Conservation (phyloP, 345 rosid genomes). For the Syzygium oleosum region DNA sequence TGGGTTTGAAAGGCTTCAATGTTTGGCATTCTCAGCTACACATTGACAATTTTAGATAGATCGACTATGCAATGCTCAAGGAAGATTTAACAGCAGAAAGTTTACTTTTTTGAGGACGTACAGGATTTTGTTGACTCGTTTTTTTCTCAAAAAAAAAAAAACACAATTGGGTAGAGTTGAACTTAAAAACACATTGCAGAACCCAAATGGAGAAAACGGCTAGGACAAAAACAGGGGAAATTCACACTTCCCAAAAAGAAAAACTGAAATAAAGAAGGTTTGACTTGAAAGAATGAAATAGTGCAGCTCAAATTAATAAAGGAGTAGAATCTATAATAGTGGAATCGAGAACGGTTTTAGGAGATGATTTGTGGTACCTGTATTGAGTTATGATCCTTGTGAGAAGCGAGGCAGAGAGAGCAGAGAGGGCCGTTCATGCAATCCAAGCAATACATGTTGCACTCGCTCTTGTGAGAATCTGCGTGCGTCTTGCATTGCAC, state of each 20-base stretch:
- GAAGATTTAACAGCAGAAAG: neutral
- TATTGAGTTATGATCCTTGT: constrained; percentile 43
- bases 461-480: constrained; percentile 57
- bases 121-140: neutral
- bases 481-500: constrained; percentile 48
- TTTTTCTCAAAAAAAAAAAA: neutral
- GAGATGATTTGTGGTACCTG: constrained; percentile 25
- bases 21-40: neutral
- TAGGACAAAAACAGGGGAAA: neutral
- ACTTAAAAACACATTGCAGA: neutral
- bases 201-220: neutral
- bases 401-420: constrained; percentile 41
- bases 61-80: neutral
- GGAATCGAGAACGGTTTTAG: neutral
- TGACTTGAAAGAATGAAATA: neutral
- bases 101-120: neutral
- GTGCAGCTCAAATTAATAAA: neutral
- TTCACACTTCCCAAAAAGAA: neutral
- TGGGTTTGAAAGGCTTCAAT: neutral
- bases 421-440: constrained; percentile 53
- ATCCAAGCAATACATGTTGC: constrained; percentile 60
- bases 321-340: neutral
- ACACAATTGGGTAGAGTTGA: neutral
- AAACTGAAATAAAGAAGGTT: neutral
- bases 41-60: neutral